Evolutionary conservation across 2,329 filamentous ascomycete species (phyloP).

Genomic region (Pezizomycotina sp.): DNA sequence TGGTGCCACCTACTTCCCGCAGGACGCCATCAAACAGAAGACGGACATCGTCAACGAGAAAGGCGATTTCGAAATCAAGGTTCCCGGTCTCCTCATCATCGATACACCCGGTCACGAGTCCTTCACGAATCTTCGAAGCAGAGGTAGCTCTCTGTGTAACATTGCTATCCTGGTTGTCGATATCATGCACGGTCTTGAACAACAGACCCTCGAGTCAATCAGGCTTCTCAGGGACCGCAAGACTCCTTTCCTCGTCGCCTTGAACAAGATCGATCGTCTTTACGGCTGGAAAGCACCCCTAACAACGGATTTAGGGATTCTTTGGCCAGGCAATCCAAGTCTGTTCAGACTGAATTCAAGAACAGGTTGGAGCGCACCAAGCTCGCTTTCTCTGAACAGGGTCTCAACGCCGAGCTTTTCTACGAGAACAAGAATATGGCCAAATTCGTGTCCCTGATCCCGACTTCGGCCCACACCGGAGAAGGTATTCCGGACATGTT

Average conservation of each 20-base stretch:
- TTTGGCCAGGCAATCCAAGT: constrained; percentile 74
- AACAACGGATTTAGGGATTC: constrained; percentile 97
- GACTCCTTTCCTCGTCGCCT: constrained; percentile 93
- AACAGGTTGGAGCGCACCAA: constrained; percentile 84
- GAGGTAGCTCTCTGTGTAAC: constrained; percentile 96
- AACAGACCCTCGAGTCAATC: constrained; percentile 95
- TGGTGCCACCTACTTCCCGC: constrained; percentile 96
- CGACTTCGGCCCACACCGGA: constrained; percentile 94
- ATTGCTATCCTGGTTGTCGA: constrained; percentile 98
- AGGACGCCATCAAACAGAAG: constrained; percentile 83
- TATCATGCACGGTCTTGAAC: constrained; percentile 98
- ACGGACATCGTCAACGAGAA: constrained; percentile 86
- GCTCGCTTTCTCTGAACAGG: constrained; percentile 84
- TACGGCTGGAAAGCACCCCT: constrained; percentile 97
- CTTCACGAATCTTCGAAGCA: constrained; percentile 92
- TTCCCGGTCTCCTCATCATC: constrained; percentile 88
- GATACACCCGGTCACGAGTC: constrained; percentile 99
- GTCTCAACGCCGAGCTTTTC: constrained; percentile 93
- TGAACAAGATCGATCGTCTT: constrained; percentile 99
- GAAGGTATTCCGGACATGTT: constrained; percentile 98
- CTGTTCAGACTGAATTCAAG: constrained; percentile 84
- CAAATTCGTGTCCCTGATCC: constrained; percentile 83
- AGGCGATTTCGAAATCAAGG: constrained; percentile 84
- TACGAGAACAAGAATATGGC: constrained; percentile 98
- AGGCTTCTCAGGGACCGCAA: constrained; percentile 77